Evolutionary conservation across 2,329 filamentous ascomycete genomes (phyloP).

Genomic region (Aspergillus glaucus): DNA sequence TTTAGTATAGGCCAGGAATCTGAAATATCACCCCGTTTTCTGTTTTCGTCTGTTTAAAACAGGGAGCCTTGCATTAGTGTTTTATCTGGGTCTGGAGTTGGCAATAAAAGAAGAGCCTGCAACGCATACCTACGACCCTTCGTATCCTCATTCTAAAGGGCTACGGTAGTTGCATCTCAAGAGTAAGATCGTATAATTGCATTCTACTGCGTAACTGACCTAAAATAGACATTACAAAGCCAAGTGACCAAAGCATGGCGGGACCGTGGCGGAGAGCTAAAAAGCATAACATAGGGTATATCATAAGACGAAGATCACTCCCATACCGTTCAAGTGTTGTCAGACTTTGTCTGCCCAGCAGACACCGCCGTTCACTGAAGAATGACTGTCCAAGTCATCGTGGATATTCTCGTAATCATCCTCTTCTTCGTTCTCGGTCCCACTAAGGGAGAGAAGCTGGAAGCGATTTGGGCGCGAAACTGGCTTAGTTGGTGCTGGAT

Average conservation of each 20-base stretch:
- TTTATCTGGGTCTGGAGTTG: not conserved
- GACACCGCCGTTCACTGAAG: conserved; percentile 8
- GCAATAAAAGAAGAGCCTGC: not conserved
- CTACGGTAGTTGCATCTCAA: too few species aligned
- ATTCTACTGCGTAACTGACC: too few species aligned
- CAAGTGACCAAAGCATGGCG: too few species aligned
- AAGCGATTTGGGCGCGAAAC: conserved; percentile 52
- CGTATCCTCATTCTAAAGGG: too few species aligned
- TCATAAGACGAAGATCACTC: not conserved
- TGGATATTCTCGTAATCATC: conserved; percentile 24
- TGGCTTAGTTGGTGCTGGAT: conserved; percentile 28
- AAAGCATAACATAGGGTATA: not conserved
- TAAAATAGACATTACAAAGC: too few species aligned
- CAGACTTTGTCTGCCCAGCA: conserved; percentile 7
- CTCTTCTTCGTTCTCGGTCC: conserved; percentile 28
- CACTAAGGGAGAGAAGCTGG: conserved; percentile 51
- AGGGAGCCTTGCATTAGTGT: not conserved
- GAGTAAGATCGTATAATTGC: too few species aligned
- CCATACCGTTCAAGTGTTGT: not conserved
- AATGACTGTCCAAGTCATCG: conserved; percentile 7
- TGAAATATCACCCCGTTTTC: conserved; percentile 26
- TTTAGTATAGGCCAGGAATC: conserved; percentile 25
- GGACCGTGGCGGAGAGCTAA: too few species aligned
- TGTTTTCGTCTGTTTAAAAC: conserved; percentile 8
- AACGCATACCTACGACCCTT: not conserved